Evolutionary conservation across 768 basidiomycete species (phyloP).

Genomic region (Stropharia rugosoannulata): DNA sequence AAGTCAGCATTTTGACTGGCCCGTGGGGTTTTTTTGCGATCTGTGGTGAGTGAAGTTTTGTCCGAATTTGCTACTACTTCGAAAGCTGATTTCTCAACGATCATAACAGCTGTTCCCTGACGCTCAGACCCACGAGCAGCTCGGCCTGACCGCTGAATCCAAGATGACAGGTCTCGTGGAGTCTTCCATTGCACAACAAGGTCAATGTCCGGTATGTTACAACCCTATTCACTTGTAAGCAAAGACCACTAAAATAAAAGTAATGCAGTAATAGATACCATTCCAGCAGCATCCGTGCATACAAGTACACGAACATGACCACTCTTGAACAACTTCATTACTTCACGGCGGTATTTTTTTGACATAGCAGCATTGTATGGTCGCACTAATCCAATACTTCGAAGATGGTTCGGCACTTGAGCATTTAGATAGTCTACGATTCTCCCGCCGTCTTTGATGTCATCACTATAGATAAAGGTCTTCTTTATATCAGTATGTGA

Average conservation of each 20-base stretch:
- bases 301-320: slow-evolving; percentile 26
- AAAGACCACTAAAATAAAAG: no score
- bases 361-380: slow-evolving; percentile 27
- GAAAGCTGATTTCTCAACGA: slow-evolving; percentile 19
- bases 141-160: slow-evolving; percentile 29
- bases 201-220: slow-evolving; percentile 30
- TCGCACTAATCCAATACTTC: slow-evolving; percentile 16
- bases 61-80: no score
- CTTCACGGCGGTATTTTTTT: slow-evolving; percentile 16
- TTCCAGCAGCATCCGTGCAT: slow-evolving; percentile 35
- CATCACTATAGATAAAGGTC: slow-evolving; percentile 29
- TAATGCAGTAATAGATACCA: no score
- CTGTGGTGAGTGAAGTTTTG: no score
- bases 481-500: slow-evolving; percentile 19
- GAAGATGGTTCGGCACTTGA: slow-evolving; percentile 10
- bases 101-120: slow-evolving; percentile 20
- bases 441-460: slow-evolving; percentile 20
- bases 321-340: slow-evolving; percentile 23
- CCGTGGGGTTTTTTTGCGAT: no score
- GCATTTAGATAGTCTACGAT: slow-evolving; percentile 25
- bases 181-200: slow-evolving; percentile 35
- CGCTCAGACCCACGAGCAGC: slow-evolving; percentile 20
- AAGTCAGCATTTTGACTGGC: no score
- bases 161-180: slow-evolving; percentile 23
- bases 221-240: slow-evolving; percentile 21